Conservation (phyloP, 495 filamentous ascomycete genomes). For the Neurospora intermedia region DNA sequence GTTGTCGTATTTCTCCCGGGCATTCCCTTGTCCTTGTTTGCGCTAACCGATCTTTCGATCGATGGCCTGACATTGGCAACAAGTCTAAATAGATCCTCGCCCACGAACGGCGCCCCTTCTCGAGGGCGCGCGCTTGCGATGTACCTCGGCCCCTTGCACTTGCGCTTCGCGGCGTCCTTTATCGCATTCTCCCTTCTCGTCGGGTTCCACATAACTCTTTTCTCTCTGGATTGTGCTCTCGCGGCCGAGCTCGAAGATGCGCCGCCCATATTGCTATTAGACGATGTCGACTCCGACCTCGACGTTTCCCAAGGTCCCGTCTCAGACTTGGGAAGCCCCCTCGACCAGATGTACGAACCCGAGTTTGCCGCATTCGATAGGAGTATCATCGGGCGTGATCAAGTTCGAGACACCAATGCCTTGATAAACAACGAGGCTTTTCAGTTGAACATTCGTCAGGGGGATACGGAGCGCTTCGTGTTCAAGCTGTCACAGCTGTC, state of each 20-base stretch:
- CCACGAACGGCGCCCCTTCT: conserved; percentile 12
- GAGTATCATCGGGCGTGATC: conserved; percentile 51
- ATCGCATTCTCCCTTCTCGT: conserved; percentile 45
- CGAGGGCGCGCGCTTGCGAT: conserved; percentile 36
- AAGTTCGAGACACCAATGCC: conserved; percentile 26
- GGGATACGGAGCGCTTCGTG: conserved; percentile 34
- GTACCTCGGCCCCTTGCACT: conserved; percentile 57
- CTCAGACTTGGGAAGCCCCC: conserved; percentile 11
- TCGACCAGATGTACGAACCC: conserved; percentile 39
- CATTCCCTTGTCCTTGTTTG: neutral
- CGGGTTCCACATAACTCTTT: conserved; percentile 44
- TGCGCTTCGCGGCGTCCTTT: conserved; percentile 55
- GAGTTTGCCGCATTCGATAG: conserved; percentile 49
- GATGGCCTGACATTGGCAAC: neutral
- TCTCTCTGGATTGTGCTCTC: conserved; percentile 46
- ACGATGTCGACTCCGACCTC: conserved; percentile 23
- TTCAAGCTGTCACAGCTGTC: conserved; percentile 15
- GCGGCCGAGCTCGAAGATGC: conserved; percentile 42
- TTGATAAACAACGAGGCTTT: conserved; percentile 56
- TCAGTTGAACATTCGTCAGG: conserved; percentile 43
- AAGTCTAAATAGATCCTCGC: neutral
- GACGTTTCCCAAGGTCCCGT: conserved; percentile 17
- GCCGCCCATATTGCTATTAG: conserved; percentile 32
- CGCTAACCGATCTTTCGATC: neutral
- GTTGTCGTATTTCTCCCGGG: neutral